Base-by-base conservation (phyloP, 257 asterid species). In the Penstemon newberryi region DNA sequence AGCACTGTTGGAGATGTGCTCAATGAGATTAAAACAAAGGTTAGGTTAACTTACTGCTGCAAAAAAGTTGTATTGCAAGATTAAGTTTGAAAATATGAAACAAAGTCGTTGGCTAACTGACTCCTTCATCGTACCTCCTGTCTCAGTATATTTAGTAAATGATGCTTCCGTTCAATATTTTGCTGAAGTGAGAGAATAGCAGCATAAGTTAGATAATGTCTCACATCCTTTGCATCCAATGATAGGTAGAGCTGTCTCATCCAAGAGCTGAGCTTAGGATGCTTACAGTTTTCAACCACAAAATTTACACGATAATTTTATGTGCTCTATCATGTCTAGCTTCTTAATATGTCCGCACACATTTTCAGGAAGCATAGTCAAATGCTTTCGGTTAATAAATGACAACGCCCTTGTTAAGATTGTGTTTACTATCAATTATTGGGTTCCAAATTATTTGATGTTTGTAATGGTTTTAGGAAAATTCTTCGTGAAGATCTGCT, bases 201-300 rank as follows among this genome's bases (percentile, higher is more conserved):
- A 25, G 33, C 33, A 1, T 25, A 25, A 25, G 33, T 25, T 25
- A 25, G 33, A 25, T 25, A 25, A 25, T 25, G 33, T 25, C 33
- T 25, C 33, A 25, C 33, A 25, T 25, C 33, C 33, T 25, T 25
- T 25, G 33, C 33, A 25, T 25, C 33, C 33, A 25, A 25, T 25
- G 33, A 56, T 82, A 84, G 90, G 88, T 75, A 56, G 79, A 82
- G 80, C 72, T 83, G 79, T 87, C 90, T 62, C 87, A 71, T 73
- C 87, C 85, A 64, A 76, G 79, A 62, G 89, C 86, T 5, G 87
- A 87, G 57, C 89, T 87, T 50, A 79, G 90, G 76, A 67, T 87
- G 82, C 80, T 87, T 66, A 86, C 84, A 74, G 88, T 87, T 67
- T 79, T 82, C 77, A 74, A 72, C 69, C 86, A 87, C 84, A 87